These are phyloP conservation scores for Pythium biforme DNA, from an alignment of 352 stramenopile genomes.

Conservation along the genomic window DNA sequence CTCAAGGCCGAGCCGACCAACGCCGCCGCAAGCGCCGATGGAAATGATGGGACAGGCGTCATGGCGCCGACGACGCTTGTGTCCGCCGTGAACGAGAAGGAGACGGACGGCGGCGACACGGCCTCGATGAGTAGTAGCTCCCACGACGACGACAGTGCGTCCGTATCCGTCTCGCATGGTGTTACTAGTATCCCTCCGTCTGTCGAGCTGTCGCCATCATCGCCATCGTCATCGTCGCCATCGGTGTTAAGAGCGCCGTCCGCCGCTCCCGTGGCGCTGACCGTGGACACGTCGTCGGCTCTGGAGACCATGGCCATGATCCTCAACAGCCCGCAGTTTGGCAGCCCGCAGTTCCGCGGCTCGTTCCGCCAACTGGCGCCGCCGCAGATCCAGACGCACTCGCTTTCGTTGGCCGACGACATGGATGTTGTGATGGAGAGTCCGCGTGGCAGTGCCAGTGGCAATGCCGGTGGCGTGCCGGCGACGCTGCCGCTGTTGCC, in stretches of 20 bases:
- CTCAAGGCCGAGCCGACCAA: slow-evolving; percentile 10
- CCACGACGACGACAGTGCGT: slow-evolving; percentile 12
- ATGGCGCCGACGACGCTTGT: too few relatives aligned
- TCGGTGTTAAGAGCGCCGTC: too few relatives aligned
- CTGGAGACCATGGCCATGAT: slow-evolving; percentile 73
- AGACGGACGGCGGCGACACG: slow-evolving; percentile 25
- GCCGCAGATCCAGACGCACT: slow-evolving; percentile 22
- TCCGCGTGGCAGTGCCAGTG: slow-evolving; percentile 14
- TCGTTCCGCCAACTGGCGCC: slow-evolving; percentile 27
- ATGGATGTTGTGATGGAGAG: slow-evolving; percentile 29
- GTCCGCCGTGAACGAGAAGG: not conserved
- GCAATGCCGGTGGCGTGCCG: too few relatives aligned
- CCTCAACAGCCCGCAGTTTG: slow-evolving; percentile 57
- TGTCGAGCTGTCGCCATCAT: not conserved
- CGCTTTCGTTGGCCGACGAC: not conserved
- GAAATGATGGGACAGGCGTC: too few relatives aligned
- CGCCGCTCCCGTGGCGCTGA: not conserved
- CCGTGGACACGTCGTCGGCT: slow-evolving; percentile 21
- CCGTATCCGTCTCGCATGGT: not conserved
- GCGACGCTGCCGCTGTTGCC: slow-evolving; percentile 18
- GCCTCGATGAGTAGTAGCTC: slow-evolving; percentile 23
- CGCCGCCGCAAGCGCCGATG: not conserved
- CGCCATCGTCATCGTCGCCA: too few relatives aligned
- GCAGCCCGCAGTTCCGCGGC: slow-evolving; percentile 2
- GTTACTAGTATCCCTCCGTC: not conserved